A percentile compares a stretch with the other conserved stretches of the same genome.
phyloP scores from a whole-genome alignment of 2,329 filamentous ascomycete genomes.

The Aureobasidium sp. region DNA sequence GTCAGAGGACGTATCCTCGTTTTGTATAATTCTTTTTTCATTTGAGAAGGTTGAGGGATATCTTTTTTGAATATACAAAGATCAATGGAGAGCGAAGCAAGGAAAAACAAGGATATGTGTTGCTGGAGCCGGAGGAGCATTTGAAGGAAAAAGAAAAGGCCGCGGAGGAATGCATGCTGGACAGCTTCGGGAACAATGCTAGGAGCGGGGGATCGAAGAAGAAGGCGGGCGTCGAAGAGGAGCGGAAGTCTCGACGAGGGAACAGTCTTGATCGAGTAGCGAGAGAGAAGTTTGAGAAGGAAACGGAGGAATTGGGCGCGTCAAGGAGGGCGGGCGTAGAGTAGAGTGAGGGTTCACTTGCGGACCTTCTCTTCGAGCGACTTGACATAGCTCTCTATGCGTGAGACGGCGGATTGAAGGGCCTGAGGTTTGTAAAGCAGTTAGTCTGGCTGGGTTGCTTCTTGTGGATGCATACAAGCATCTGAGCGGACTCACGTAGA shows the following conservation, averaged over 20 bases:
- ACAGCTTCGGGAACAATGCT: neutral
- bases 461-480: neutral
- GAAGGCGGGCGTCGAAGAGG: neutral
- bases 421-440: slow-evolving; percentile 46
- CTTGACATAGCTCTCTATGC: slow-evolving; percentile 75
- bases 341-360: neutral
- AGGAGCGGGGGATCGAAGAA: neutral
- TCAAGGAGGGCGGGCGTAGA: neutral
- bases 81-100: neutral
- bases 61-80: neutral
- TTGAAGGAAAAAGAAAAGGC: neutral
- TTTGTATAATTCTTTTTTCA: neutral
- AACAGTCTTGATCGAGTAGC: neutral
- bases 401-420: slow-evolving; percentile 77
- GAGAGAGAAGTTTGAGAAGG: neutral
- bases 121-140: neutral
- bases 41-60: neutral
- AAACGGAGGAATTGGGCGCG: neutral
- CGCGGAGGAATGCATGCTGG: neutral
- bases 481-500: slow-evolving; percentile 62
- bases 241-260: neutral
- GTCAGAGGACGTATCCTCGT: neutral
- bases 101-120: neutral
- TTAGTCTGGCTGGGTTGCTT: neutral
- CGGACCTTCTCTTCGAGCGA: slow-evolving; percentile 68